Conservation (phyloP, 1,139 yeast species). For the Yamadazyma taylorii region DNA sequence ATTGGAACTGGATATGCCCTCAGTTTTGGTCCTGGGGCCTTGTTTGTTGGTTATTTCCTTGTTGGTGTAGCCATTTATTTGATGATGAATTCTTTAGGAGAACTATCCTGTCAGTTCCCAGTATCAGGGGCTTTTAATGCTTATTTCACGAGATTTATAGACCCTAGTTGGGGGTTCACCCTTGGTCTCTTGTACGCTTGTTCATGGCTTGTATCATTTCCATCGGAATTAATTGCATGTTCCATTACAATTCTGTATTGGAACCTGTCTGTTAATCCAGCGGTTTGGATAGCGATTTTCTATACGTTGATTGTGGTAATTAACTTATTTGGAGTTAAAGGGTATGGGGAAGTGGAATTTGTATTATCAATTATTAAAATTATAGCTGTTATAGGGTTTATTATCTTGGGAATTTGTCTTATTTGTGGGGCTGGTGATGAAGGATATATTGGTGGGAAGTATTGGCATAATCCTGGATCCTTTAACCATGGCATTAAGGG, state of each 20-base stretch:
- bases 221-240: constrained; percentile 46
- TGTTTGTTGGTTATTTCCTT: constrained; percentile 50
- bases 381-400: constrained; percentile 43
- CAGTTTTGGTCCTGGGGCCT: constrained; percentile 64
- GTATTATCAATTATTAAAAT: constrained; percentile 42
- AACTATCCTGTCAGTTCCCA: constrained; percentile 60
- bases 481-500: constrained; percentile 70
- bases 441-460: constrained; percentile 41
- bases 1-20: constrained; percentile 75
- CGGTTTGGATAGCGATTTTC: constrained; percentile 46
- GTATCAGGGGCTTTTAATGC: constrained; percentile 62
- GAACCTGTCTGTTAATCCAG: constrained; percentile 37
- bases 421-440: constrained; percentile 45
- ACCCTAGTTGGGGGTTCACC: constrained; percentile 62
- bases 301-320: constrained; percentile 36
- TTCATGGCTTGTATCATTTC: constrained; percentile 46
- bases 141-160: constrained; percentile 58
- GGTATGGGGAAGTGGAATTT: constrained; percentile 49
- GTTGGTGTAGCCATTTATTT: constrained; percentile 48
- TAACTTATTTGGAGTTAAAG: constrained; percentile 45
- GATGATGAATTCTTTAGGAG: constrained; percentile 61
- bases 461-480: constrained; percentile 48
- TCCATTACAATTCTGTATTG: constrained; percentile 44
- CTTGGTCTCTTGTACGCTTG: constrained; percentile 42
- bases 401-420: constrained; percentile 35